These are phyloP conservation scores for Telfairia occidentalis DNA, from an alignment of 331 rosid species.

Conservation along the genomic window DNA sequence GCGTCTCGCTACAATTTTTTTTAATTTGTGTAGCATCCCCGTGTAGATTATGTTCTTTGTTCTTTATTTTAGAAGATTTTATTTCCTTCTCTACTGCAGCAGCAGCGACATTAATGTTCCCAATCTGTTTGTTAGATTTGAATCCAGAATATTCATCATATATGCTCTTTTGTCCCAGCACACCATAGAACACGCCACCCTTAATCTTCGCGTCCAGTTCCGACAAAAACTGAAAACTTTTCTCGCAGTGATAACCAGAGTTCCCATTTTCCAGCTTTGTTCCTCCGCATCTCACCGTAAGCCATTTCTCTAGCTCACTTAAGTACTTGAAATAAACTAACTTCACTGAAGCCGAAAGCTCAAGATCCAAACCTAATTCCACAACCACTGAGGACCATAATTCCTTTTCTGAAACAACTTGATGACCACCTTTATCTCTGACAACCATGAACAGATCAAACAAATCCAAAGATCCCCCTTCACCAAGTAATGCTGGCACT, in stretches of 20 bases:
- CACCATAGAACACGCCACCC: slow-evolving; percentile 22
- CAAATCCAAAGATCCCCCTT: slow-evolving; percentile 45
- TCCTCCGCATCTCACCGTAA: slow-evolving; percentile 27
- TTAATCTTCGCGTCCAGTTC: slow-evolving; percentile 46
- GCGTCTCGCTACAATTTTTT: not conserved
- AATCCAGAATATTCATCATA: slow-evolving; percentile 16
- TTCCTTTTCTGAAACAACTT: slow-evolving; percentile 37
- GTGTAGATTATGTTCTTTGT: slow-evolving; percentile 5
- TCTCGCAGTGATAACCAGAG: not conserved
- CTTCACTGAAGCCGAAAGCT: slow-evolving; percentile 34
- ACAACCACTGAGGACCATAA: slow-evolving; percentile 52
- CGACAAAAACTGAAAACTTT: slow-evolving; percentile 21
- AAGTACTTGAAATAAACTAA: slow-evolving; percentile 53
- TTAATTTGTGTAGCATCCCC: slow-evolving; percentile 11
- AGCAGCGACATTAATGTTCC: slow-evolving; percentile 11
- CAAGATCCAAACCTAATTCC: slow-evolving; percentile 37
- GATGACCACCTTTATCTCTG: slow-evolving; percentile 60
- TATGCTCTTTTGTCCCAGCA: not conserved
- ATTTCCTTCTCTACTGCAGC: slow-evolving; percentile 17
- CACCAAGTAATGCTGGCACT: slow-evolving; percentile 48
- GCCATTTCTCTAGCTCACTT: slow-evolving; percentile 56
- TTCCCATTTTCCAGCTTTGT: slow-evolving; percentile 28
- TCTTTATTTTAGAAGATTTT: slow-evolving; percentile 17
- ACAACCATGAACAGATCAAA: slow-evolving; percentile 45
- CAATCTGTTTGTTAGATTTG: slow-evolving; percentile 23